Evolutionary conservation across 2,329 filamentous ascomycete genomes (phyloP).

Genomic region (Harringtonia lauricola): DNA sequence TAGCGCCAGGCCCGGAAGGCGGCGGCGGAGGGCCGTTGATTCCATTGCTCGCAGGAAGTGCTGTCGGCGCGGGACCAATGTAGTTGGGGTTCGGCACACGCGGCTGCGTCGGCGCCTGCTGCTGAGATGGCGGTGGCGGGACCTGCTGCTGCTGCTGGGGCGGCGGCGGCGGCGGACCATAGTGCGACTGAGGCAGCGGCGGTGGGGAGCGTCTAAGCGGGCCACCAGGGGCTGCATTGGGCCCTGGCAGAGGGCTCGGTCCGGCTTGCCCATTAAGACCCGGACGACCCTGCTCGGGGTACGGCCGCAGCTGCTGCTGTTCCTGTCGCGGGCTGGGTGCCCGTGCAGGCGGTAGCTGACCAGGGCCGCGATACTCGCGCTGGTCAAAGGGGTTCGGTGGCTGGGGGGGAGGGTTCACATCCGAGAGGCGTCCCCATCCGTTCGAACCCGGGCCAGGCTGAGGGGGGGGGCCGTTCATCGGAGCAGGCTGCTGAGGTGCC

Average conservation of each 20-base stretch:
- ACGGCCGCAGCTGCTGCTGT: constrained; percentile 54
- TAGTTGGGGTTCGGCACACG: constrained; percentile 51
- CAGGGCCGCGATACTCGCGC: constrained; percentile 55
- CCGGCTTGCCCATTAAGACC: constrained; percentile 13
- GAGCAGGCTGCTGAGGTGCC: constrained; percentile 37
- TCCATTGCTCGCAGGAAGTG: constrained; percentile 26
- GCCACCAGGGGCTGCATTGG: constrained; percentile 35
- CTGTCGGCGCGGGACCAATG: constrained; percentile 38
- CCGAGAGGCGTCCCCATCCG: constrained; percentile 58
- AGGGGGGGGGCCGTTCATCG: constrained; percentile 38
- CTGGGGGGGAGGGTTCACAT: constrained; percentile 66
- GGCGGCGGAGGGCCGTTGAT: constrained; percentile 36
- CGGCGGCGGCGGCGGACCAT: constrained; percentile 41
- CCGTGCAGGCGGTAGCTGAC: constrained; percentile 50
- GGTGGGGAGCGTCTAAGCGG: constrained; percentile 40
- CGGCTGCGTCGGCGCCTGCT: constrained; percentile 27
- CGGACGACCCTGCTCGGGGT: constrained; percentile 53
- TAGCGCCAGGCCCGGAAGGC: constrained; percentile 34
- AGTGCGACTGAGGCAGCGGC: constrained; percentile 30
- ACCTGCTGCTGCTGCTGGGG: constrained; percentile 30
- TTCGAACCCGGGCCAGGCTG: constrained; percentile 45
- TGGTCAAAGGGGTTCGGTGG: constrained; percentile 75
- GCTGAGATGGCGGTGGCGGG: constrained; percentile 40
- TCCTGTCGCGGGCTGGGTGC: constrained; percentile 71
- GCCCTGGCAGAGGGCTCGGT: constrained; percentile 48